phyloP scores from a whole-genome alignment of 78 protist species.

The Dictyostelium firmibasis region DNA sequence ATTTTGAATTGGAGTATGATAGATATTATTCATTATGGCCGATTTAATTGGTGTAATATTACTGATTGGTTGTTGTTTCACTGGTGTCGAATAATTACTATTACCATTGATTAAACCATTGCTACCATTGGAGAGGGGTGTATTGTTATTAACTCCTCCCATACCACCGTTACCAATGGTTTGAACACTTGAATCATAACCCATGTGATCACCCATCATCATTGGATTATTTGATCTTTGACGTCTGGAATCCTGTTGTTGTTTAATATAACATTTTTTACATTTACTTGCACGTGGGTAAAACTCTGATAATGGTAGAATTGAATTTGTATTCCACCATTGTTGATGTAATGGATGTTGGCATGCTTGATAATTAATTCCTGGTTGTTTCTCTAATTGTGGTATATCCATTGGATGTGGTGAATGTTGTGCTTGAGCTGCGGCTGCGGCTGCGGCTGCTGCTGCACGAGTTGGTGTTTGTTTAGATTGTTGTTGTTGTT shows the following conservation, averaged over 20 bases:
- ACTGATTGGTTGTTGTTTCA: background rate
- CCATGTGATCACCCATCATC: background rate
- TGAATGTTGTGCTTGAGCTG: background rate
- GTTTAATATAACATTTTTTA: constrained; percentile 54
- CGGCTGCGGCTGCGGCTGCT: background rate
- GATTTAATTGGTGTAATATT: constrained; percentile 4
- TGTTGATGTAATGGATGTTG: constrained; percentile 27
- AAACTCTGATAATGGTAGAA: constrained; percentile 54
- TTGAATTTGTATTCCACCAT: constrained; percentile 66
- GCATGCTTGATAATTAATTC: constrained; percentile 21
- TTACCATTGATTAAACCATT: background rate
- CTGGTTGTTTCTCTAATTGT: background rate
- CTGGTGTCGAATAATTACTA: background rate
- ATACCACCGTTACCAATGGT: no score
- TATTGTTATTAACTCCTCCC: background rate
- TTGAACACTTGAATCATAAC: background rate
- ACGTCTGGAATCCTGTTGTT: constrained; percentile 64
- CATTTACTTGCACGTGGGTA: constrained; percentile 54
- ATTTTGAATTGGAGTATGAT: background rate
- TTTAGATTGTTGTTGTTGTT: background rate
- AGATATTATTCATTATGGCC: background rate
- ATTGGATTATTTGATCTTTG: background rate
- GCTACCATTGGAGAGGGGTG: background rate
- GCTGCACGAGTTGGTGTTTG: constrained; percentile 7
- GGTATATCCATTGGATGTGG: background rate